These are phyloP conservation scores for Globisporangium cystogenes DNA, from an alignment of 352 stramenopile species.

Conservation along the genomic window DNA sequence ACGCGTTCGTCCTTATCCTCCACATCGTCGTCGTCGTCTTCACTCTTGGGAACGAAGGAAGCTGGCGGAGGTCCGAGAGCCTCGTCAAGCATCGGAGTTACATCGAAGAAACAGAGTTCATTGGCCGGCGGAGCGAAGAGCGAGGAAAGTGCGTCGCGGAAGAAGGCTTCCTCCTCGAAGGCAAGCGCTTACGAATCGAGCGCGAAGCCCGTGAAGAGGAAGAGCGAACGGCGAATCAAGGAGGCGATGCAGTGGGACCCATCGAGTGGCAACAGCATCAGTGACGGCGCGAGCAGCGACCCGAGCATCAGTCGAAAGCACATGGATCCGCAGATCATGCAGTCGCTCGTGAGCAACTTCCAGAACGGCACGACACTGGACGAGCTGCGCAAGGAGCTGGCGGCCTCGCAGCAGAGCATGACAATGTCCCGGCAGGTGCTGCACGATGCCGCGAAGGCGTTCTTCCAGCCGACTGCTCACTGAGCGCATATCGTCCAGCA, in stretches of 20 bases:
- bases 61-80: not conserved
- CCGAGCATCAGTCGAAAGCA: slow-evolving; percentile 11
- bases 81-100: not conserved
- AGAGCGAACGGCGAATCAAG: slow-evolving; percentile 15
- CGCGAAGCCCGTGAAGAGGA: slow-evolving; percentile 41
- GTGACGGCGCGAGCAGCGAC: slow-evolving; percentile 13
- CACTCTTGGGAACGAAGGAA: slow-evolving; percentile 1
- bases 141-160: slow-evolving; percentile 22
- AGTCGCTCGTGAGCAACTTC: slow-evolving; percentile 67
- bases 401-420: slow-evolving; percentile 64
- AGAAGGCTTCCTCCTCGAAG: slow-evolving; percentile 18
- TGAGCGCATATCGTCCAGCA: too few species aligned
- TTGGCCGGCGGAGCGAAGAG: slow-evolving; percentile 1
- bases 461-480: slow-evolving; percentile 36
- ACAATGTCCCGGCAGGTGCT: slow-evolving; percentile 52
- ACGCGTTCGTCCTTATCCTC: not conserved
- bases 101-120: slow-evolving; percentile 11
- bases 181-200: slow-evolving; percentile 27
- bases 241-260: slow-evolving; percentile 17
- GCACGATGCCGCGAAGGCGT: slow-evolving; percentile 60
- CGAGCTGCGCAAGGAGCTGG: slow-evolving; percentile 60
- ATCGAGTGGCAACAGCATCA: not conserved
- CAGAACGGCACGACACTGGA: slow-evolving; percentile 60
- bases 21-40: slow-evolving; percentile 4
- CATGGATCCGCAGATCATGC: slow-evolving; percentile 57